These are phyloP conservation scores for Fusarium sp. DNA, from an alignment of 2,329 filamentous ascomycete species.

Conservation along the genomic window DNA sequence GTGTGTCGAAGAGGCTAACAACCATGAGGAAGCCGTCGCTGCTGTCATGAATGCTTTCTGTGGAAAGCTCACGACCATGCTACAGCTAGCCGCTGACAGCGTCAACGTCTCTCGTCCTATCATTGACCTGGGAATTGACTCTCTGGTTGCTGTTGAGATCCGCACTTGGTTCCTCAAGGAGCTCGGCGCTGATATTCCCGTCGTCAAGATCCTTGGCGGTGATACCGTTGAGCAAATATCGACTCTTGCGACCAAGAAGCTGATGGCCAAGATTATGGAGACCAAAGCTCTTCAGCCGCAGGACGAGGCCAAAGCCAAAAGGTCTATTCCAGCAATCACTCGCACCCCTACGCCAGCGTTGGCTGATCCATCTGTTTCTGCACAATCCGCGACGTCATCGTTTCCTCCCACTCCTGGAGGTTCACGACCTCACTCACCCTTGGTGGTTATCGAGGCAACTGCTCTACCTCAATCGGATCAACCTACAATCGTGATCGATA, in stretches of 20 bases:
- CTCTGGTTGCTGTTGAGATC: slow-evolving; percentile 54
- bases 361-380: neutral
- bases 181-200: slow-evolving; percentile 55
- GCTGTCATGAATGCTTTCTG: slow-evolving; percentile 11
- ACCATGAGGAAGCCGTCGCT: slow-evolving; percentile 3
- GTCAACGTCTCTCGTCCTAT: slow-evolving; percentile 1
- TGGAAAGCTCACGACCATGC: slow-evolving; percentile 19
- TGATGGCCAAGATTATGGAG: neutral
- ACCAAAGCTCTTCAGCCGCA: neutral
- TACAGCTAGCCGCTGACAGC: neutral
- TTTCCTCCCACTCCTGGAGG: neutral
- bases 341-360: neutral
- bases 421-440: neutral
- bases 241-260: neutral
- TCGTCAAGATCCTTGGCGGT: neutral
- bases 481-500: neutral
- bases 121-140: slow-evolving; percentile 48
- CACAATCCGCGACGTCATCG: neutral
- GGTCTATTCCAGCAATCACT: too few species aligned
- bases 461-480: neutral
- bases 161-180: slow-evolving; percentile 65
- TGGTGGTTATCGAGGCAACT: neutral
- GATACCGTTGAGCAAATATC: neutral
- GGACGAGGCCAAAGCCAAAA: neutral
- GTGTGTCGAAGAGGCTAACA: neutral